Evolutionary conservation across 495 filamentous ascomycete genomes (phyloP), one percentile per base, ranked within the genome.

Genomic region (Penicillium mononematosum): DNA sequence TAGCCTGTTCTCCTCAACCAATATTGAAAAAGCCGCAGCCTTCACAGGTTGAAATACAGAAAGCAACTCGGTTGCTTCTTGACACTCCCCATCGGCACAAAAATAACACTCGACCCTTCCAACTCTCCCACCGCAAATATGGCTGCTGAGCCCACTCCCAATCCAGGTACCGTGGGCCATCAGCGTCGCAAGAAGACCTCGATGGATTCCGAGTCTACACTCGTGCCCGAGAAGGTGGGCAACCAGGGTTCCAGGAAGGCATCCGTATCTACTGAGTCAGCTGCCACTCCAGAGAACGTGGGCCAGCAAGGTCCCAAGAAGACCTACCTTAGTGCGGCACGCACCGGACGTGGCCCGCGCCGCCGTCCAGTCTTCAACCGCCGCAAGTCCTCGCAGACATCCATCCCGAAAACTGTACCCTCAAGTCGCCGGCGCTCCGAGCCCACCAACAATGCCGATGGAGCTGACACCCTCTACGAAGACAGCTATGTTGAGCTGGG

Each of bases 351-450:
- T 38, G 47, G 56, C 14, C 61, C 60, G n/a, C 74, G 71, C 58
- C 74, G 69, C 53, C 77, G 76, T 9, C 77, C 78, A 8, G 61
- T 72, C 2, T 58, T 77, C 29, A 70, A 68, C 52, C 71, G 77
- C 25, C 73, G 73, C 59, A 78, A 75, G 54, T 78, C 77, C 12
- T 76, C 75, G 14, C 76, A 75, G 49, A 20, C 60, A 10, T 54
- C 69, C 51, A 24, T 67, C 59, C 17, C 58, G 7, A 59, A 53
- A 32, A 8, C 55, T 6, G 2, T 41, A 29, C 9, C 31, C 20
- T 29, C 58, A 14, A 34, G 57, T 38, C 31, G 60, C 43, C 9
- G 63, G 52, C 29, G 58, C 55, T 43, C 58, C 25, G 45, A 70
- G 62, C 45, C 61, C 58, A 7, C 55, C 24, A 36, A 32, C 16